A percentile compares a stretch with the other conserved stretches of the same genome.
Conservation (phyloP, 495 filamentous ascomycete genomes). For the Staphylotrichum longicolle region DNA sequence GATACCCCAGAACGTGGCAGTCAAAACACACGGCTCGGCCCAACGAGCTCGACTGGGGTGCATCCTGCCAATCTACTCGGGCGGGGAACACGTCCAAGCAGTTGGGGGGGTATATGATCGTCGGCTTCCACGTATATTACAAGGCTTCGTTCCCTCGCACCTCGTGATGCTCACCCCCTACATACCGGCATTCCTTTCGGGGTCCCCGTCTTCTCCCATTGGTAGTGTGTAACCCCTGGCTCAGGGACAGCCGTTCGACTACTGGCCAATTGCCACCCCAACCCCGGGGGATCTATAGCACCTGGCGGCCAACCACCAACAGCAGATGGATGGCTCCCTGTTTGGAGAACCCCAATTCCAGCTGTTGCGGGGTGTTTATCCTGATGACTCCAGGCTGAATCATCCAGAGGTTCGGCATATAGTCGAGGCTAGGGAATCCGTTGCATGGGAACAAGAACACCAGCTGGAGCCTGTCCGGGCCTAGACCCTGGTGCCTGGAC, state of each 20-base stretch:
- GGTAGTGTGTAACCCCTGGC: neutral
- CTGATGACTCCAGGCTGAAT: too few relatives aligned
- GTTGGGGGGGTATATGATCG: conserved; percentile 15
- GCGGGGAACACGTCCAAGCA: conserved; percentile 14
- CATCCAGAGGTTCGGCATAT: neutral
- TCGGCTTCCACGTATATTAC: neutral
- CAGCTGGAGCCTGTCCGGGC: neutral
- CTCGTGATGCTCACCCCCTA: neutral
- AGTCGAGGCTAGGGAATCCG: too few relatives aligned
- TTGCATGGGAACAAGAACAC: neutral
- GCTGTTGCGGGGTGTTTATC: neutral
- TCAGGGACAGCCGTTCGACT: neutral
- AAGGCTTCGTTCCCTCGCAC: neutral
- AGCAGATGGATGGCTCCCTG: neutral
- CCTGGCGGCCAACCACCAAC: neutral
- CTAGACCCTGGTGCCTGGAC: neutral
- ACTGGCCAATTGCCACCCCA: neutral
- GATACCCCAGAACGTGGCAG: conserved; percentile 5
- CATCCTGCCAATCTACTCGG: conserved; percentile 16
- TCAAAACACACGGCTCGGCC: conserved; percentile 18
- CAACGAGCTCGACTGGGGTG: conserved; percentile 19
- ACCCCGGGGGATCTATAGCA: neutral
- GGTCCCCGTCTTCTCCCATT: neutral
- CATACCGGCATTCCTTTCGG: neutral
- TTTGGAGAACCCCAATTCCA: neutral